phyloP scores from a whole-genome alignment of 192 early-diverging fungal genomes.

The Geosiphon pyriformis region DNA sequence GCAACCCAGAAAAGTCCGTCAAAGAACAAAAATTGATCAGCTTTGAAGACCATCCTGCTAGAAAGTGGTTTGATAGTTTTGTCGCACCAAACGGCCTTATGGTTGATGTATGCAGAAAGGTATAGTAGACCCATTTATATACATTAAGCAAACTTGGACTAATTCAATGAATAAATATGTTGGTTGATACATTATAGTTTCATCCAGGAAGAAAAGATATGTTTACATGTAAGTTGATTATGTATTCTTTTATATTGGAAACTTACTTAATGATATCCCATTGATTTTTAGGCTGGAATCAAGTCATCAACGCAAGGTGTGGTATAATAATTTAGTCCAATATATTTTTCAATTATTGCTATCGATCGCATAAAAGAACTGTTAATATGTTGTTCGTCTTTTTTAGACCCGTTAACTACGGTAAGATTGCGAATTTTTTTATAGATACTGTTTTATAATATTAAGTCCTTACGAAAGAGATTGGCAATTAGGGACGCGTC shows the following conservation, averaged over 20 bases:
- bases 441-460: not conserved
- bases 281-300: slow-evolving; percentile 65
- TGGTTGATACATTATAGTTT: slow-evolving; percentile 34
- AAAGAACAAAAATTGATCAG: slow-evolving; percentile 45
- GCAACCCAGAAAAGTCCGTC: slow-evolving; percentile 56
- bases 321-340: not conserved
- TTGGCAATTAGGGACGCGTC: slow-evolving; percentile 55
- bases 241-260: not conserved
- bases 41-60: slow-evolving; percentile 51
- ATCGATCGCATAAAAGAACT: too few species aligned
- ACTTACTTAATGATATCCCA: not conserved
- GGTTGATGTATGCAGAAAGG: slow-evolving; percentile 56
- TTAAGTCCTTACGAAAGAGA: too few species aligned
- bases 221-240: slow-evolving; percentile 42
- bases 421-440: slow-evolving; percentile 13
- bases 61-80: slow-evolving; percentile 63
- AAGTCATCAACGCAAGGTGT: slow-evolving; percentile 62
- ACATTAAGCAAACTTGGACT: too few species aligned
- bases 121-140: not conserved
- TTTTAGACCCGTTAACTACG: slow-evolving; percentile 42
- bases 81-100: slow-evolving; percentile 53
- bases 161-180: too few species aligned
- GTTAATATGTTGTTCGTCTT: not conserved
- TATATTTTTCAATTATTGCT: too few species aligned
- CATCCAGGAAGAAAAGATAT: slow-evolving; percentile 49